phyloP scores from a whole-genome alignment of 2,329 filamentous ascomycete species.

The Colletotrichum liriopes region DNA sequence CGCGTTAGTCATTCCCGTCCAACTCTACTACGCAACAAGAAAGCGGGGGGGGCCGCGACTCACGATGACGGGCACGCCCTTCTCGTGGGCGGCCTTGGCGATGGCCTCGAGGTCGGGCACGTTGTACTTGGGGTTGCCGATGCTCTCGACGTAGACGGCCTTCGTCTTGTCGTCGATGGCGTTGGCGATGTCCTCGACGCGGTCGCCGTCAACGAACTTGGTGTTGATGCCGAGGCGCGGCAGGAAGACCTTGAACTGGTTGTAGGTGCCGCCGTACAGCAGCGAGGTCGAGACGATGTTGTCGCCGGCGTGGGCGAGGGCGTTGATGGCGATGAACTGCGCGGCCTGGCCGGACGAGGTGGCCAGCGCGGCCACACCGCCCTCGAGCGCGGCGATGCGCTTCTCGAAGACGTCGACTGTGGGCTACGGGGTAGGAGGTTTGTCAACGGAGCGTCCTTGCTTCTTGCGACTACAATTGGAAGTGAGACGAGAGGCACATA shows the following conservation, averaged over 20 bases:
- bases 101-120: slow-evolving; percentile 92
- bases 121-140: slow-evolving; percentile 95
- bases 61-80: slow-evolving; percentile 77
- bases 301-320: slow-evolving; percentile 89
- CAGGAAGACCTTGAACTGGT: slow-evolving; percentile 94
- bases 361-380: slow-evolving; percentile 88
- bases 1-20: slow-evolving; percentile 9
- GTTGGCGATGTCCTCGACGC: slow-evolving; percentile 82
- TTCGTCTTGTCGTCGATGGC: slow-evolving; percentile 95
- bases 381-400: slow-evolving; percentile 94
- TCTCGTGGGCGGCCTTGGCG: slow-evolving; percentile 81
- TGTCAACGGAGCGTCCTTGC: background rate
- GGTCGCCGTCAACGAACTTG: slow-evolving; percentile 89
- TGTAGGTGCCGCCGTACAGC: slow-evolving; percentile 96
- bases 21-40: background rate
- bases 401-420: slow-evolving; percentile 98
- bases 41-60: slow-evolving; percentile 46
- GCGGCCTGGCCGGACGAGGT: slow-evolving; percentile 90
- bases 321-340: slow-evolving; percentile 90
- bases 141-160: slow-evolving; percentile 91
- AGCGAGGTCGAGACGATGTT: slow-evolving; percentile 95
- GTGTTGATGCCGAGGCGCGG: slow-evolving; percentile 89
- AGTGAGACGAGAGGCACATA: slow-evolving; percentile 57
- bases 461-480: background rate
- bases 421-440: slow-evolving; percentile 67